Evolutionary conservation across 257 asterid genomes (phyloP).

Genomic region (Solanum etuberosum): DNA sequence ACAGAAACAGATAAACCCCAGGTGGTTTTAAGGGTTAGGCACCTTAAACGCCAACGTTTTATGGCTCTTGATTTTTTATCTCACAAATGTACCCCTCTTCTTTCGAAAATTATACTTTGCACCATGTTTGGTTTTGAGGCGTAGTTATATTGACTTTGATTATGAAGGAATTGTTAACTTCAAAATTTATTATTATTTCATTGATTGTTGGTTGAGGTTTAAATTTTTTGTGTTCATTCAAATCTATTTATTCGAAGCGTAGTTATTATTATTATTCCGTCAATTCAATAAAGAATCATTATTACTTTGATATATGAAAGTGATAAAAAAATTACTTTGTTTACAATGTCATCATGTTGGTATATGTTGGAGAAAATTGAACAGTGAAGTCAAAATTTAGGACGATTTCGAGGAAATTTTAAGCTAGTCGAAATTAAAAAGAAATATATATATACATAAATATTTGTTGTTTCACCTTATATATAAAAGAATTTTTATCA

Average conservation of each 20-base stretch:
- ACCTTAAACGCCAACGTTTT: neutral
- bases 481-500: too few species aligned
- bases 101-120: neutral
- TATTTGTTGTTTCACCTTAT: too few species aligned
- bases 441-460: too few species aligned
- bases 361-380: neutral
- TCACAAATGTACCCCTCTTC: neutral
- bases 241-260: too few species aligned
- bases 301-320: too few species aligned
- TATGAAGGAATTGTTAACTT: too few species aligned
- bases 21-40: neutral
- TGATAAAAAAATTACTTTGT: too few species aligned
- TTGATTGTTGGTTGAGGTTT: too few species aligned
- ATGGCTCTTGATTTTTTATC: neutral
- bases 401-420: rapidly evolving
- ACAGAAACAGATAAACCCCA: neutral
- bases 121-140: too few species aligned
- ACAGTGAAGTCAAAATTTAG: too few species aligned
- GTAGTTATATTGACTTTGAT: too few species aligned
- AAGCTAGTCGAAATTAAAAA: rapidly evolving
- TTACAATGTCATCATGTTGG: neutral
- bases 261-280: neutral
- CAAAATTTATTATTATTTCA: too few species aligned
- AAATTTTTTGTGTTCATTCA: neutral
- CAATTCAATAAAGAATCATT: neutral